phyloP scores from a whole-genome alignment of 2,329 filamentous ascomycete species.

The Epichloe typhina region DNA sequence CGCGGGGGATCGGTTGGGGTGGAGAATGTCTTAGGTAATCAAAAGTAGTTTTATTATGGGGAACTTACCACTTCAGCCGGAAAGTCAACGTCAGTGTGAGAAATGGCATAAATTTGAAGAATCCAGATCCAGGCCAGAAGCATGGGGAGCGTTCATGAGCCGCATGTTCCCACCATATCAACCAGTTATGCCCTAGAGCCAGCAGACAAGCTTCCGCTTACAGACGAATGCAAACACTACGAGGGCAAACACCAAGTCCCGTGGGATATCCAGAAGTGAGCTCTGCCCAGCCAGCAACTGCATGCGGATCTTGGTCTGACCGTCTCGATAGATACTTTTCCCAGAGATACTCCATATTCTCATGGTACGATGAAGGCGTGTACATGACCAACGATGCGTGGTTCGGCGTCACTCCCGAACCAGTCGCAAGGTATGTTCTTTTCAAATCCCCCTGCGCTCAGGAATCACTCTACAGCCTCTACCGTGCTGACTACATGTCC shows the following conservation, averaged over 20 bases:
- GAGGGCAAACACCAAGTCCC: slow-evolving; percentile 57
- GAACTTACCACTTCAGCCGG: too few relatives aligned
- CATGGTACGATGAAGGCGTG: slow-evolving; percentile 74
- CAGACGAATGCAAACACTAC: slow-evolving; percentile 64
- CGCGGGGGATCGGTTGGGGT: not conserved
- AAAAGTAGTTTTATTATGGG: too few relatives aligned
- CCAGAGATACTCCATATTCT: slow-evolving; percentile 79
- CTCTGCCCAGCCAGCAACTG: too few relatives aligned
- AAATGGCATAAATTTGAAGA: not conserved
- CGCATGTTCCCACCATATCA: slow-evolving; percentile 6
- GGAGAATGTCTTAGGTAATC: too few relatives aligned
- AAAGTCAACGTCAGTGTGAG: too few relatives aligned
- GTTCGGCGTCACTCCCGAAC: slow-evolving; percentile 94
- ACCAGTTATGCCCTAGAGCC: slow-evolving; percentile 24
- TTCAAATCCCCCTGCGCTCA: not conserved
- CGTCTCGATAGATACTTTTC: slow-evolving; percentile 60
- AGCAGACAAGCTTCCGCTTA: slow-evolving; percentile 36
- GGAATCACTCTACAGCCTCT: not conserved
- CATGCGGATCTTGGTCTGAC: not conserved
- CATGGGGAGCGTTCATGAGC: slow-evolving; percentile 8
- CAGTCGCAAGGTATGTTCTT: slow-evolving; percentile 59
- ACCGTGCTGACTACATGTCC: slow-evolving; percentile 4
- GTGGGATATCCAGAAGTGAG: slow-evolving; percentile 71
- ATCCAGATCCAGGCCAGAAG: not conserved
- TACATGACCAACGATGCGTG: slow-evolving; percentile 88